A percentile compares a stretch with the other conserved stretches of the same genome.
These are phyloP conservation scores for Hypoxylon crocopeplum DNA, from an alignment of 495 filamentous ascomycete species.

Conservation along the genomic window DNA sequence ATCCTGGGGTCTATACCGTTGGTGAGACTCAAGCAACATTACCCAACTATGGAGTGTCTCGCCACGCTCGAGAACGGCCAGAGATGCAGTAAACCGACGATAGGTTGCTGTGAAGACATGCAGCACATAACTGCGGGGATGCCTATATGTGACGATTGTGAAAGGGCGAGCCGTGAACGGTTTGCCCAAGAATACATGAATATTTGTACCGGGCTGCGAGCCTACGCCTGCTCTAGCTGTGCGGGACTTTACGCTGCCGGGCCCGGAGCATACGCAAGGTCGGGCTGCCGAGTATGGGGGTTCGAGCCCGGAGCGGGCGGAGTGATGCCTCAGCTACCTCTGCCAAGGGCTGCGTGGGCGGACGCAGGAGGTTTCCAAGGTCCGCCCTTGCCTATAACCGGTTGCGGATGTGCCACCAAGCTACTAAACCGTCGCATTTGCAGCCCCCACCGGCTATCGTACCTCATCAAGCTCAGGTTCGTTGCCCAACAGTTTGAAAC, in stretches of 20 bases:
- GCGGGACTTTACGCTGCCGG: neutral
- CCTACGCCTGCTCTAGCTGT: slow-evolving; percentile 2
- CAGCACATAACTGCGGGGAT: neutral
- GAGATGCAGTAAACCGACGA: neutral
- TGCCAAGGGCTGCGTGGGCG: neutral
- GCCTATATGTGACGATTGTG: slow-evolving; percentile 5
- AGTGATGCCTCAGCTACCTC: neutral
- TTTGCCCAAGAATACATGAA: neutral
- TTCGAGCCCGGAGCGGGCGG: neutral
- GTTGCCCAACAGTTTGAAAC: neutral
- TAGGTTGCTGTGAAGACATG: slow-evolving; percentile 8
- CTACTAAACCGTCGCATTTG: slow-evolving; percentile 15
- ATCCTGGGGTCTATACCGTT: neutral
- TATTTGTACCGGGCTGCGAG: neutral
- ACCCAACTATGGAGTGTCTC: no score
- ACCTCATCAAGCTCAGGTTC: neutral
- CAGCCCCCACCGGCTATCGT: slow-evolving; percentile 19
- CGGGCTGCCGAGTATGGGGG: neutral
- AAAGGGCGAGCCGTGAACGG: neutral
- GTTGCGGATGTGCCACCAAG: slow-evolving; percentile 23
- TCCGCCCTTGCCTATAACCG: neutral
- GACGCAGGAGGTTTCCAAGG: slow-evolving; percentile 1
- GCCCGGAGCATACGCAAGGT: neutral
- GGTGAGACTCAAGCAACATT: no score
- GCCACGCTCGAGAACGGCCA: neutral